Evolutionary conservation across 148 eudicot species (phyloP).

Genomic region (Rhododendron mucronatum): DNA sequence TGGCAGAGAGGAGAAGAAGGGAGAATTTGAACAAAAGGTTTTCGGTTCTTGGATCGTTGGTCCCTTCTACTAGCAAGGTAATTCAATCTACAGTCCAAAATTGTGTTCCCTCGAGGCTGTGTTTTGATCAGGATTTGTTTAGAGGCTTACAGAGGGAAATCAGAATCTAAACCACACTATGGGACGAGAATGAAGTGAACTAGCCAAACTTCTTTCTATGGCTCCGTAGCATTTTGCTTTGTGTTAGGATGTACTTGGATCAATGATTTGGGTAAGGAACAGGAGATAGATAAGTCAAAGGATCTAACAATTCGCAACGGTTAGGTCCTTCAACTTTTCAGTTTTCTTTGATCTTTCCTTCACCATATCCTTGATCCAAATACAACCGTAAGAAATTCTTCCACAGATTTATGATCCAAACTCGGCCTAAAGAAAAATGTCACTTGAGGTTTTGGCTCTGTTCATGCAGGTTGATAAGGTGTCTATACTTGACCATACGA

Average conservation of each 20-base stretch:
- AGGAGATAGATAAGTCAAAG: background rate
- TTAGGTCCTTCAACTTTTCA: background rate
- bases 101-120: background rate
- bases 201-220: background rate
- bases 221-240: background rate
- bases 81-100: background rate
- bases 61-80: conserved; percentile 71
- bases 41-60: conserved; percentile 46
- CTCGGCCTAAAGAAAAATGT: background rate
- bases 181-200: background rate
- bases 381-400: background rate
- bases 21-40: conserved; percentile 56
- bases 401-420: background rate
- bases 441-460: background rate
- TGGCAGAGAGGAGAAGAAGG: conserved; percentile 56
- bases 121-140: background rate
- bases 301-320: background rate
- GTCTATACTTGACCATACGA: conserved; percentile 68
- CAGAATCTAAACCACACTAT: background rate
- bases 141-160: background rate
- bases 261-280: background rate
- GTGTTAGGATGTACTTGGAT: background rate
- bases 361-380: background rate
- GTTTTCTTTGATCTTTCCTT: background rate
- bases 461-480: conserved; percentile 60